phyloP scores from a whole-genome alignment of 2,329 filamentous ascomycete genomes.

The Diplodia seriata region DNA sequence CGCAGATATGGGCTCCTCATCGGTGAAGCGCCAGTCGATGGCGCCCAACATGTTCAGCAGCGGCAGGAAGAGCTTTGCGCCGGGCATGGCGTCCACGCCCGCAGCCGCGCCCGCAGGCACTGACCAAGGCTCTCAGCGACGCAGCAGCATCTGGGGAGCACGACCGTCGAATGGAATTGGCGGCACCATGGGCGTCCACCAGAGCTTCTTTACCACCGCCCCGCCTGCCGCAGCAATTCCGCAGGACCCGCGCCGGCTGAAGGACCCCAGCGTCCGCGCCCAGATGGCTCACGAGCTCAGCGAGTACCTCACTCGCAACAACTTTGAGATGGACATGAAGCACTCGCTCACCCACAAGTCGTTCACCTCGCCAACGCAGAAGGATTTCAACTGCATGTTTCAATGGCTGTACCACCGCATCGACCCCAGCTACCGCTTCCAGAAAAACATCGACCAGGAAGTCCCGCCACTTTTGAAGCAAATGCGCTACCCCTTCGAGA shows the following conservation, averaged over 20 bases:
- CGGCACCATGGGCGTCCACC: conserved; percentile 72
- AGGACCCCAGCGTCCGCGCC: conserved; percentile 78
- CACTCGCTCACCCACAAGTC: conserved; percentile 89
- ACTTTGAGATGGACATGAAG: conserved; percentile 98
- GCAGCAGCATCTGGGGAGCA: conserved; percentile 74
- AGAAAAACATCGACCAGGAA: conserved; percentile 94
- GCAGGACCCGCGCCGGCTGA: conserved; percentile 83
- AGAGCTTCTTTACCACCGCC: conserved; percentile 93
- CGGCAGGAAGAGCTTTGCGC: conserved; percentile 74
- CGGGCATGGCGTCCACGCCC: conserved; percentile 58
- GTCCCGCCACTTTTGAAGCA: conserved; percentile 92
- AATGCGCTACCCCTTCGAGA: conserved; percentile 91
- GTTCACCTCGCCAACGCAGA: conserved; percentile 92
- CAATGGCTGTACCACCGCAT: conserved; percentile 97
- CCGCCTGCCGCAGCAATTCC: conserved; percentile 82
- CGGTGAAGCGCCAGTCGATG: conserved; percentile 83
- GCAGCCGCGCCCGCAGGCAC: conserved; percentile 51
- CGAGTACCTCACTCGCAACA: conserved; percentile 90
- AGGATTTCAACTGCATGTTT: conserved; percentile 98
- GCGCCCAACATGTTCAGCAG: conserved; percentile 63
- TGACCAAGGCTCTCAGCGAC: conserved; percentile 65
- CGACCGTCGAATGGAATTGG: conserved; percentile 66
- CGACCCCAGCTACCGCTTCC: conserved; percentile 90
- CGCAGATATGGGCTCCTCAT: conserved; percentile 79
- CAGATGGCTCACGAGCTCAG: conserved; percentile 87